Conservation (phyloP, 192 early-diverging fungal species). For the Allomyces macrogynus region DNA sequence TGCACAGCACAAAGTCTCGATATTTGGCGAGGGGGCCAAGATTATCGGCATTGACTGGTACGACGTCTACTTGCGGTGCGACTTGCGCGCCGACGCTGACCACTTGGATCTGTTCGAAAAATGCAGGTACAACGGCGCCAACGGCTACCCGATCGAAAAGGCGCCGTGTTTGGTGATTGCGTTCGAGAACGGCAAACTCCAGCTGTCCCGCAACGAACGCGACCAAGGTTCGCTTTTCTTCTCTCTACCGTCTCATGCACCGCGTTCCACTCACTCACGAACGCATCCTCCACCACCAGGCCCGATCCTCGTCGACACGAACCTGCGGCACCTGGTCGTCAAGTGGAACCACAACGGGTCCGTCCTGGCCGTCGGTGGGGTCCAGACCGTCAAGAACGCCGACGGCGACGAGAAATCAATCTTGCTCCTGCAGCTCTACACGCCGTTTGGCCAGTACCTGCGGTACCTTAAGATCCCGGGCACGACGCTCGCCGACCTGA, state of each 20-base stretch:
- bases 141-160: slow-evolving; percentile 14
- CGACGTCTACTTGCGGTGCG: background rate
- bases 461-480: slow-evolving; percentile 37
- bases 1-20: background rate
- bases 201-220: slow-evolving; percentile 30
- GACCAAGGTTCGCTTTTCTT: slow-evolving; percentile 13
- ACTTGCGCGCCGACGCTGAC: too few relatives aligned
- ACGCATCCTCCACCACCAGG: slow-evolving; percentile 3
- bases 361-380: slow-evolving; percentile 30
- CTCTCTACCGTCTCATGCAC: too few relatives aligned
- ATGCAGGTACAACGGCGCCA: background rate
- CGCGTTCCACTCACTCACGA: too few relatives aligned
- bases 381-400: slow-evolving; percentile 16
- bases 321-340: slow-evolving; percentile 26
- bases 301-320: slow-evolving; percentile 33
- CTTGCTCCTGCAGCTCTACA: background rate
- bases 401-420: slow-evolving; percentile 1
- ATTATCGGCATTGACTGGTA: slow-evolving; percentile 3
- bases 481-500: slow-evolving; percentile 23
- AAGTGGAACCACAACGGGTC: slow-evolving; percentile 33
- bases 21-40: background rate
- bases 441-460: slow-evolving; percentile 15
- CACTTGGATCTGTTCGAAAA: too few relatives aligned
- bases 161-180: slow-evolving; percentile 23
- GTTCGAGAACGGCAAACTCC: slow-evolving; percentile 37